Evolutionary conservation across 2,329 filamentous ascomycete genomes (phyloP).

Genomic region (Trichophyton mentagrophytes): DNA sequence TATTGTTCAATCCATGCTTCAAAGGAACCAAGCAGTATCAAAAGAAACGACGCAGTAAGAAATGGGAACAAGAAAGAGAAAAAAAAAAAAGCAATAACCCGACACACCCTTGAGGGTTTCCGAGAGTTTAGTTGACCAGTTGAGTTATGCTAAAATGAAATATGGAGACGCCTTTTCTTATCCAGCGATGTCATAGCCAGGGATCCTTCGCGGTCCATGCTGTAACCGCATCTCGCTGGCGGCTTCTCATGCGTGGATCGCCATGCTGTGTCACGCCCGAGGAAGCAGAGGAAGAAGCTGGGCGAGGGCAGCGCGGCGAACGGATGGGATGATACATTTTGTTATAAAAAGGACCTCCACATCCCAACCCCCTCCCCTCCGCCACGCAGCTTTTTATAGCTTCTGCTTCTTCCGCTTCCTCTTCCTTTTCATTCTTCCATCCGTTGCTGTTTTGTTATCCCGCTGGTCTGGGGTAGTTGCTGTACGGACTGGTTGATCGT

Average conservation of each 20-base stretch:
- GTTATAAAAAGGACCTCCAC: conserved; percentile 1
- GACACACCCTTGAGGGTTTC: neutral
- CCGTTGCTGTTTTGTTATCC: neutral
- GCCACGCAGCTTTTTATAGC: too few species aligned
- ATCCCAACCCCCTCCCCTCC: neutral
- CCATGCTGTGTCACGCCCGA: conserved; percentile 2
- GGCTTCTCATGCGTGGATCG: conserved; percentile 1
- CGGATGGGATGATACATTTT: neutral
- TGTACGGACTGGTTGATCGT: neutral
- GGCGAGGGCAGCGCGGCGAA: neutral
- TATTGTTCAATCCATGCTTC: neutral
- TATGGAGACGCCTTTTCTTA: neutral
- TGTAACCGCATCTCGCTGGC: conserved; percentile 1
- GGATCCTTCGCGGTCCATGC: neutral
- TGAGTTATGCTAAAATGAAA: neutral
- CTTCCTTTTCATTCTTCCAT: neutral
- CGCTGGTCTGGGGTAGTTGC: neutral
- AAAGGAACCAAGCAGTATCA: neutral
- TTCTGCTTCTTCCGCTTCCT: neutral
- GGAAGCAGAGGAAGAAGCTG: neutral
- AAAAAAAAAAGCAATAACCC: neutral
- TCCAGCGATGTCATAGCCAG: neutral
- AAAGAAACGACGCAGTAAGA: neutral
- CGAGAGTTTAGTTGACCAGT: neutral
- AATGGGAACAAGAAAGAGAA: neutral